phyloP scores from a whole-genome alignment of 805 yeast species.

The Helenozyma baotianmanensis region DNA sequence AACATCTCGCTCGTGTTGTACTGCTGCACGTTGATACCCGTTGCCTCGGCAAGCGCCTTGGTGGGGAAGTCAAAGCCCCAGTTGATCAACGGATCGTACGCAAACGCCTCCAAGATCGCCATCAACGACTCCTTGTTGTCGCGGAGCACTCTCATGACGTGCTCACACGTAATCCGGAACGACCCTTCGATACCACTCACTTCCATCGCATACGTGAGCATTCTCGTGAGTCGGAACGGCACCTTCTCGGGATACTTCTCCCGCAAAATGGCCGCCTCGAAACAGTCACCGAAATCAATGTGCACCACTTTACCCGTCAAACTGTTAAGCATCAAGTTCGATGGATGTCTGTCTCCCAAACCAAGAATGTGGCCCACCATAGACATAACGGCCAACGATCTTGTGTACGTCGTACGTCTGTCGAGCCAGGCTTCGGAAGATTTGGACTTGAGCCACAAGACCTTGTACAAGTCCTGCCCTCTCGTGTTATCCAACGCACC shows the following conservation, averaged over 20 bases:
- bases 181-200: constrained; percentile 98
- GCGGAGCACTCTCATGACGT: constrained; percentile 91
- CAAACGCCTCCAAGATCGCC: constrained; percentile 98
- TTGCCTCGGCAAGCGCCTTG: constrained; percentile 66
- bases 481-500: constrained; percentile 92
- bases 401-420: constrained; percentile 90
- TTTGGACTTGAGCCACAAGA: constrained; percentile 91
- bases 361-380: constrained; percentile 98
- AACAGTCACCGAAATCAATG: constrained; percentile 98
- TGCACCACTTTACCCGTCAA: constrained; percentile 94
- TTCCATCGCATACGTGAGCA: constrained; percentile 98
- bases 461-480: constrained; percentile 94
- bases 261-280: constrained; percentile 93
- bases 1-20: constrained; percentile 66
- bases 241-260: constrained; percentile 98
- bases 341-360: constrained; percentile 96
- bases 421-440: constrained; percentile 98
- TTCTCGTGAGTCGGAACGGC: constrained; percentile 92
- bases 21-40: constrained; percentile 65
- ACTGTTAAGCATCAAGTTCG: constrained; percentile 91
- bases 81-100: constrained; percentile 95
- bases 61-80: constrained; percentile 98
- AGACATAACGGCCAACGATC: constrained; percentile 97
- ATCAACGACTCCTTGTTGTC: constrained; percentile 93
- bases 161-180: constrained; percentile 92